Conservation (phyloP, 345 rosid genomes). For the Camelina sativa region DNA sequence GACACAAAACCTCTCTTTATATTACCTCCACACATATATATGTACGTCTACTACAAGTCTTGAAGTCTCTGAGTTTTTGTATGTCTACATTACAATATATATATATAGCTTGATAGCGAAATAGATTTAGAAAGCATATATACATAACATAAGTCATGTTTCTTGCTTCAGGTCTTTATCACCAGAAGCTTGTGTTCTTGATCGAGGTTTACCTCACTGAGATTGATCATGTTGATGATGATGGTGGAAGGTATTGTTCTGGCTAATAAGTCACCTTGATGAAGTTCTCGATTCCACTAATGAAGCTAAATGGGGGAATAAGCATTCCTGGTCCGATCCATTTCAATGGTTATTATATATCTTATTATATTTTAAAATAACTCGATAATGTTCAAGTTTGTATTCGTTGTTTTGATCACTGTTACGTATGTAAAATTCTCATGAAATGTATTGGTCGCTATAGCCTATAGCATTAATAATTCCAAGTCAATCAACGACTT, state of each 20-base stretch:
- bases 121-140: background rate
- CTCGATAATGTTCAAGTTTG: slow-evolving; percentile 6
- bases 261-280: slow-evolving; percentile 33
- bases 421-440: background rate
- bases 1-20: slow-evolving; percentile 38
- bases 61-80: background rate
- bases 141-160: slow-evolving; percentile 28
- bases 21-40: background rate
- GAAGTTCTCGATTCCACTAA: background rate
- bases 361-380: slow-evolving; percentile 5
- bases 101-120: slow-evolving; percentile 3
- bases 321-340: slow-evolving; percentile 45
- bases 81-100: slow-evolving; percentile 3
- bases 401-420: slow-evolving; percentile 2
- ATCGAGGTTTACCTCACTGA: slow-evolving; percentile 18
- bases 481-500: background rate
- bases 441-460: background rate
- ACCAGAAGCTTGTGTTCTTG: slow-evolving; percentile 26
- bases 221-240: slow-evolving; percentile 8
- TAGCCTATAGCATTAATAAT: background rate
- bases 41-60: background rate
- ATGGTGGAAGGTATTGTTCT: slow-evolving; percentile 10
- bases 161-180: slow-evolving; percentile 10
- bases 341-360: background rate
- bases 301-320: slow-evolving; percentile 44